Percentiles rank a stretch among this genome's conserved stretches.
Evolutionary conservation across 164 flowering plant species (phyloP).

Genomic region (Aristolochia californica): DNA sequence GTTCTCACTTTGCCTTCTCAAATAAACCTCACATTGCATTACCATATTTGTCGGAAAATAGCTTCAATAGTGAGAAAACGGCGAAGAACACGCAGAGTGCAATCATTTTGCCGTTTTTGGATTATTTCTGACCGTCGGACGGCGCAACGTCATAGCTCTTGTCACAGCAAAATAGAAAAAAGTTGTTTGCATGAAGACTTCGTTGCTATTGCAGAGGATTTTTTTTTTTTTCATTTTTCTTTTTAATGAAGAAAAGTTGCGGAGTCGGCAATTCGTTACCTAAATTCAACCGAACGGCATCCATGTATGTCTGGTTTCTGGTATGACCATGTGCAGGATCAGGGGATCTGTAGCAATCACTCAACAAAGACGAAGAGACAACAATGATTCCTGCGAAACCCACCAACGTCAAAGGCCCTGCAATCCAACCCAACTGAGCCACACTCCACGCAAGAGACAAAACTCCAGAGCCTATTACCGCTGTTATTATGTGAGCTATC

Average conservation of each 20-base stretch:
- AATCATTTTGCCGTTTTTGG: too few relatives aligned
- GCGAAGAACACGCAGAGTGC: too few relatives aligned
- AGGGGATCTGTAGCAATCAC: conserved; percentile 30
- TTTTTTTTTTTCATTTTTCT: not conserved
- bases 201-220: too few relatives aligned
- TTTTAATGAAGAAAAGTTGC: too few relatives aligned
- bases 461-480: conserved; percentile 46
- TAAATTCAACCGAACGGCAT: conserved; percentile 17
- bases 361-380: conserved; percentile 17
- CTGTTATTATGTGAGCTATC: conserved; percentile 40
- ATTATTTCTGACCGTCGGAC: too few relatives aligned
- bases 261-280: conserved; percentile 18
- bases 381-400: conserved; percentile 27
- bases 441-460: conserved; percentile 42
- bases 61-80: too few relatives aligned
- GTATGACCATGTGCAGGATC: conserved; percentile 24
- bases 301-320: conserved; percentile 36
- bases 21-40: too few relatives aligned
- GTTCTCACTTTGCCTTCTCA: too few relatives aligned
- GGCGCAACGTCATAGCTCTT: too few relatives aligned
- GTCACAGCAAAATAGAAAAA: too few relatives aligned
- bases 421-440: conserved; percentile 47
- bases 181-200: too few relatives aligned
- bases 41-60: too few relatives aligned
- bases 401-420: conserved; percentile 28